Evolutionary conservation across 352 stramenopile species (phyloP), one percentile per base, ranked within the genome.

Genomic region (Phytophthora ramorum): DNA sequence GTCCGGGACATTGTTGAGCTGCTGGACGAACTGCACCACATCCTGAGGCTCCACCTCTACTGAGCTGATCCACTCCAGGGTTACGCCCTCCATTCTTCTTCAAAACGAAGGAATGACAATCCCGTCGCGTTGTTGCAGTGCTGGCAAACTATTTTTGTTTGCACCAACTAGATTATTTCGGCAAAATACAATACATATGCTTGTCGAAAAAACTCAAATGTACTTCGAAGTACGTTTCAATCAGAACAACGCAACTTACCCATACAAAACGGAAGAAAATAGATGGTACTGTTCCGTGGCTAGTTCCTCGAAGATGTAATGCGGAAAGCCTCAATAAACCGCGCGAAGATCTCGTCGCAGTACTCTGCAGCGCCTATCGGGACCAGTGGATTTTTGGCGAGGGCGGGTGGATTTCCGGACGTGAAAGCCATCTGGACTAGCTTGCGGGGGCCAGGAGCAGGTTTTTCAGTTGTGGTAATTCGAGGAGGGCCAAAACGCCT

Each of bases 11-110:
- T 72, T 78, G 0, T 64, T 56, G 24, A 91, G 69, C 46, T 82
- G 73, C 46, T 89, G 81, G 8, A 92, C 38, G 30, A 92, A 76
- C 1, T 62, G 55, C 37, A 76, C 50, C 13, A 88, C 76, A 17
- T 73, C 58, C 7, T 51, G 43, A 30, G 76, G 46, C 26, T 79
- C 64, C 1, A 90, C 47, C 10, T 65, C 72, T 16, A 69, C 54
- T 0, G 59, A 69, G 7, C 75, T 69, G 6, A 73, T 60, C 65
- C 89, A 79, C 50, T 92, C 81, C 24, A 92, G 54, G 0, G 75
- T 75, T 26, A 92, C 76, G 1, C 63, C 58, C 52, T 84, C 69
- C 69, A 87, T 85, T 3, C 5, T 30, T 9, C 5, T 28, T 26
- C 10, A 30, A 43, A 43, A 22, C 20, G 20, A 34, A 3, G 24